Percentiles rank a stretch among this genome's conserved stretches.
These are phyloP conservation scores for Chlamydomonas urium DNA, from an alignment of 139 green algal genomes.

Conservation along the genomic window DNA sequence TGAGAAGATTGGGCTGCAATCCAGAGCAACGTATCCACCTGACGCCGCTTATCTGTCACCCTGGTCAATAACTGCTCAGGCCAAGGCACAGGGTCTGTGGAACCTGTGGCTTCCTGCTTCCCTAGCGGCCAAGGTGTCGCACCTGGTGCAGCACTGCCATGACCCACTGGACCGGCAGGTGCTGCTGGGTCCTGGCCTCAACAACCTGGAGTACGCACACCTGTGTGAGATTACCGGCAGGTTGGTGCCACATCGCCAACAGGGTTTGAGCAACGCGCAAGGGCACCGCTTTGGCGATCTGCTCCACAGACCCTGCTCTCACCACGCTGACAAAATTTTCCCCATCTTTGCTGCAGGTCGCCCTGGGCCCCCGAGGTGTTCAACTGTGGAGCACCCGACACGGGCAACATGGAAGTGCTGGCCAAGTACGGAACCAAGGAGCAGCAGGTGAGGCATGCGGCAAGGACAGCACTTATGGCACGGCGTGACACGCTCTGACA, in stretches of 20 bases:
- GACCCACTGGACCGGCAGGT: constrained; percentile 18
- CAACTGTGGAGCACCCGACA: constrained; percentile 98
- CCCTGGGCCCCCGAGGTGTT: constrained; percentile 90
- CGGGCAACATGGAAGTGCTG: constrained; percentile 97
- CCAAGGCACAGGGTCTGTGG: constrained; percentile 79
- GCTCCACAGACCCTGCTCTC: too few species aligned
- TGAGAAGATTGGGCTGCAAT: too few species aligned
- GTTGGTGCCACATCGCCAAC: too few species aligned
- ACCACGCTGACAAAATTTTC: too few species aligned
- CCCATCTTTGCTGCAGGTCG: constrained; percentile 31
- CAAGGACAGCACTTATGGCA: too few species aligned
- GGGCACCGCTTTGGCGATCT: too few species aligned
- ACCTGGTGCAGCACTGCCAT: constrained; percentile 18
- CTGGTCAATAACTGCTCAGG: too few species aligned
- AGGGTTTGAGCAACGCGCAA: too few species aligned
- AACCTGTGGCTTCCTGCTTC: constrained; percentile 90
- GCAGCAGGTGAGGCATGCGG: constrained; percentile 64
- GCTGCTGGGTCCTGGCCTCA: constrained; percentile 76
- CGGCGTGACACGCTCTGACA: too few species aligned
- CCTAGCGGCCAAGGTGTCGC: constrained; percentile 18
- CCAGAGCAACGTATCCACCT: too few species aligned
- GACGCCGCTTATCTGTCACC: too few species aligned
- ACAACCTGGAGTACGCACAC: constrained; percentile 91
- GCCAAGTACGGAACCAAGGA: constrained; percentile 73
- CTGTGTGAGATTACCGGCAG: constrained; percentile 76